Base-by-base conservation (phyloP, 345 rosid genomes). In the Lenwebbia sp. region DNA sequence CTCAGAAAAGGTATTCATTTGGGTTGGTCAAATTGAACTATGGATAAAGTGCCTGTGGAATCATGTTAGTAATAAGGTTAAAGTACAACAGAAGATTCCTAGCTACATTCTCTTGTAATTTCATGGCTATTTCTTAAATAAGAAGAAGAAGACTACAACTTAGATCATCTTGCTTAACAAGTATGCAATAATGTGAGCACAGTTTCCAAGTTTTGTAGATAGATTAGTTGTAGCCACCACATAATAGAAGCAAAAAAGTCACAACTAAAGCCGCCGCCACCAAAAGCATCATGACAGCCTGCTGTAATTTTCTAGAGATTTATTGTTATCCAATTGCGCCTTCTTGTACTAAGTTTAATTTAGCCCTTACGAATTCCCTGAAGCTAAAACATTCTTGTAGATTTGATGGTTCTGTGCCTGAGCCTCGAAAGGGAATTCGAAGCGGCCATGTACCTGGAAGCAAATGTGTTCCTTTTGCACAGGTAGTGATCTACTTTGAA, bases 391-490 rank as follows among this genome's bases (percentile, higher is more conserved):
- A 70, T 70, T 33, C 41, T 70, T 70, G 78, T 70, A 98, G 99
- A 91, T 98, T 98, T 91, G 97, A 96, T 49, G 99, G 99, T 55
- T 84, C 93, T 88, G 98, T 93, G 49, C 95, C 96, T 15, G 99
- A 98, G 87, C 99, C 97, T 41, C 95, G 99, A 33, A 96, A 96
- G 88, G 99, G 98, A 86, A 90, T 96, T 87, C 94, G 93, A 83
- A 94, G 99, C 56, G 99, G 99, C 84, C 99, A 98, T 91, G 92
- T 98, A 52, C 99, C 99, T 84, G 97, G 96, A 60, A 96, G 99
- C 96, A 95, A 94, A 89, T 98, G 98, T 88, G 89, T 95, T 87
- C 98, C 99, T 86, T 98, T 94, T 86, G 90, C 91, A n/a, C 94
- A 93, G 90, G 99, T 94, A 90, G 87, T 57, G 58, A 33, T 62